Conservation (phyloP, 2,329 filamentous ascomycete genomes). For the Ceratocystis harringtonii region DNA sequence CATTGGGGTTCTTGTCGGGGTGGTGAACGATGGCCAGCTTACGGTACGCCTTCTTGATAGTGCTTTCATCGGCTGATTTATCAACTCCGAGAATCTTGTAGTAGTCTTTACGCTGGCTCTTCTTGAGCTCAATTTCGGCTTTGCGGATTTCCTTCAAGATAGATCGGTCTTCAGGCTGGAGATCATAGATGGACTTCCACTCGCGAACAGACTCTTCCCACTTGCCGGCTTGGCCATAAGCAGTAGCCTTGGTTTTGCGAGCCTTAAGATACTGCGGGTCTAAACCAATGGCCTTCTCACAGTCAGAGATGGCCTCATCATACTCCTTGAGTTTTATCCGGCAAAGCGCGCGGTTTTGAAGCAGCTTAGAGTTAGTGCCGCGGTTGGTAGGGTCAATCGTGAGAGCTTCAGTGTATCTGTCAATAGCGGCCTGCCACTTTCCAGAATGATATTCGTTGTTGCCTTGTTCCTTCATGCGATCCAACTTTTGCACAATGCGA, state of each 20-base stretch:
- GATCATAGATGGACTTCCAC: constrained; percentile 72
- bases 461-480: constrained; percentile 86
- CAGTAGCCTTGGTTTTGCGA: constrained; percentile 85
- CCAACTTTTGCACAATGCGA: constrained; percentile 77
- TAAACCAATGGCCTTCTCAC: constrained; percentile 65
- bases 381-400: constrained; percentile 78
- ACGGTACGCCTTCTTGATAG: constrained; percentile 95
- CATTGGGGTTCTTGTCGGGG: constrained; percentile 91
- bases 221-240: constrained; percentile 65
- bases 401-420: constrained; percentile 70
- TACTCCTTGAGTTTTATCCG: constrained; percentile 72
- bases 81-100: constrained; percentile 89
- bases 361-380: constrained; percentile 83
- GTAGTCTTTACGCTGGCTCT: constrained; percentile 93
- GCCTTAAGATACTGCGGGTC: constrained; percentile 82
- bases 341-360: constrained; percentile 85
- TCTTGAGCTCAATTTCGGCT: constrained; percentile 92
- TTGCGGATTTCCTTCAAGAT: constrained; percentile 74
- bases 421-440: constrained; percentile 63
- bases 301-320: constrained; percentile 68
- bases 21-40: constrained; percentile 89
- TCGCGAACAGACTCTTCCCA: constrained; percentile 89
- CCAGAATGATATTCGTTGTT: constrained; percentile 81
- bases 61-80: constrained; percentile 67
- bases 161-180: constrained; percentile 64